phyloP scores from a whole-genome alignment of 1,139 yeast genomes.

The Komagataea norvegica region DNA sequence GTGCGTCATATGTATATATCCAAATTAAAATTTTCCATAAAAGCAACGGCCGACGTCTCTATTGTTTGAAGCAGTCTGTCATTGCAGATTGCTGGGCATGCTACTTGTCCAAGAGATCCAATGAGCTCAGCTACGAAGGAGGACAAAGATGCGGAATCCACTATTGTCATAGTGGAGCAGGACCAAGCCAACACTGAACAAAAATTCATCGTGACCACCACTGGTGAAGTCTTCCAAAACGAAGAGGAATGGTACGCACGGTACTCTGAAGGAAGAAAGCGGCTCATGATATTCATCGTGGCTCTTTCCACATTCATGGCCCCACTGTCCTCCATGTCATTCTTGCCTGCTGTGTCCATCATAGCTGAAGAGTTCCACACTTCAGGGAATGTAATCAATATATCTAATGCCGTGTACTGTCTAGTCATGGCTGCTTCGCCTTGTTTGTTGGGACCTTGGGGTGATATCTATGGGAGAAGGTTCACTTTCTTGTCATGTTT shows the following conservation, averaged over 20 bases:
- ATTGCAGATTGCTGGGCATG: no score
- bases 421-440: conserved; percentile 49
- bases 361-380: conserved; percentile 42
- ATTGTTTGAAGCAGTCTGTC: no score
- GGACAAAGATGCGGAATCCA: no score
- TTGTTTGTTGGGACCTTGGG: conserved; percentile 42
- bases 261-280: conserved; percentile 17
- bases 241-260: conserved; percentile 11
- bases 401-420: conserved; percentile 46
- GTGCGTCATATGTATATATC: no score
- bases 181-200: background rate
- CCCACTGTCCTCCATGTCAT: conserved; percentile 40
- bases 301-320: conserved; percentile 35
- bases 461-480: conserved; percentile 46
- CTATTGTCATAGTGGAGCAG: no score
- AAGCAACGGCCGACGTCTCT: no score
- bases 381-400: conserved; percentile 42
- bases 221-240: background rate
- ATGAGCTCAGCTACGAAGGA: no score
- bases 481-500: conserved; percentile 38
- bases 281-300: conserved; percentile 24
- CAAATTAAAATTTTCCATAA: no score
- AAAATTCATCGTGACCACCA: background rate
- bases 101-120: no score
- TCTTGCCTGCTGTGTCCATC: conserved; percentile 47